These are phyloP conservation scores for Calonectria hongkongensis DNA, from an alignment of 2,329 filamentous ascomycete species.

Conservation along the genomic window DNA sequence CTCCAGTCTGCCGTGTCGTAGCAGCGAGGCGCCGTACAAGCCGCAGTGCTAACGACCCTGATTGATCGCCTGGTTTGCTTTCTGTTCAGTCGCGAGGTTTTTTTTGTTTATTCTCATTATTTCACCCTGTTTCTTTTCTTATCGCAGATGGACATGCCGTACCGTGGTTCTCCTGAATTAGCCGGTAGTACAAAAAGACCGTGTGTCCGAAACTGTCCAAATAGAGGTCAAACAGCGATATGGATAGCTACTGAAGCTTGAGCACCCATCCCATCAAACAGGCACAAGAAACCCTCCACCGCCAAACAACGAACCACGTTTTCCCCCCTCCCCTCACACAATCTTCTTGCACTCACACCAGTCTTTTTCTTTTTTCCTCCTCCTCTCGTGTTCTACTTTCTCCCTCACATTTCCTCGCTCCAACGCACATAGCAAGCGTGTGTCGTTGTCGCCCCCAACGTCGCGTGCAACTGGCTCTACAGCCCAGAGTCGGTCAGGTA, in stretches of 20 bases:
- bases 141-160: not conserved
- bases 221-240: constrained; percentile 22
- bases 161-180: not conserved
- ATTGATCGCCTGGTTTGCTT: constrained; percentile 12
- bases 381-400: constrained; percentile 25
- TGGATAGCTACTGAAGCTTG: constrained; percentile 27
- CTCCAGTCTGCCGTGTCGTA: constrained; percentile 3
- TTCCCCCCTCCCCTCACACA: constrained; percentile 39
- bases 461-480: constrained; percentile 25
- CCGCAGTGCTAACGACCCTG: constrained; percentile 24
- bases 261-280: constrained; percentile 35
- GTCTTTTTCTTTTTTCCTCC: constrained; percentile 9
- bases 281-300: constrained; percentile 39
- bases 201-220: constrained; percentile 29
- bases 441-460: constrained; percentile 28
- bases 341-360: constrained; percentile 16
- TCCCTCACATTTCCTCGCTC: constrained; percentile 14
- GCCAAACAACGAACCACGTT: constrained; percentile 44
- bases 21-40: constrained; percentile 16
- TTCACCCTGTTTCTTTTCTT: not conserved
- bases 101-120: no score
- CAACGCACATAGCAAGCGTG: constrained; percentile 20
- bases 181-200: not conserved
- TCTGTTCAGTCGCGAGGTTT: not conserved
- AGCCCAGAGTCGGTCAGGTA: constrained; percentile 34